These are phyloP conservation scores for Chlorella sp. DNA, from an alignment of 139 green algal species.

Conservation along the genomic window DNA sequence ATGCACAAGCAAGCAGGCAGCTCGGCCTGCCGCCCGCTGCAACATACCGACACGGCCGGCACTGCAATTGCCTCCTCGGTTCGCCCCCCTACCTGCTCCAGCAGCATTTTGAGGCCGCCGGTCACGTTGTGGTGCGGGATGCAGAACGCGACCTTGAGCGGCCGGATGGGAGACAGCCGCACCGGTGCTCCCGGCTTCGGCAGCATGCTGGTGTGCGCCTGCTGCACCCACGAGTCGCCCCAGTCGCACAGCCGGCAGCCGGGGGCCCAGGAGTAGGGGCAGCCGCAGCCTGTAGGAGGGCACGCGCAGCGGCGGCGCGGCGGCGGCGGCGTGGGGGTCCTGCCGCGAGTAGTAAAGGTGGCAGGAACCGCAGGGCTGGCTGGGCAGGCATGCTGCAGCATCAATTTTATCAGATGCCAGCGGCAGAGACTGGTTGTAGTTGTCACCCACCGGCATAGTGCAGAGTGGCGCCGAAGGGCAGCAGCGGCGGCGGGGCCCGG, in stretches of 20 bases:
- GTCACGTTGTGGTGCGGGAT: conserved; percentile 70
- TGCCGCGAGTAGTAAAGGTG: too few relatives aligned
- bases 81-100: conserved; percentile 50
- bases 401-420: too few relatives aligned
- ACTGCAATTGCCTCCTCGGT: too few relatives aligned
- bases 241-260: conserved; percentile 30
- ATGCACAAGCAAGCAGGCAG: too few relatives aligned
- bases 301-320: too few relatives aligned
- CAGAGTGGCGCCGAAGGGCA: conserved; percentile 5
- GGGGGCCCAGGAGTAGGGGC: conserved; percentile 7
- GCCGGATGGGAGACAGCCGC: conserved; percentile 42
- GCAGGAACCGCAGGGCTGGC: too few relatives aligned
- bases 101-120: conserved; percentile 71
- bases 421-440: too few relatives aligned
- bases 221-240: conserved; percentile 23
- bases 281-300: background rate
- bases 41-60: too few relatives aligned
- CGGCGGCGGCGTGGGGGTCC: too few relatives aligned
- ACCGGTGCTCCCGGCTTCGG: conserved; percentile 1
- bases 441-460: conserved; percentile 7
- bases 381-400: too few relatives aligned
- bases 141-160: conserved; percentile 61
- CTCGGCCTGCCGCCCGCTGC: too few relatives aligned
- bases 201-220: conserved; percentile 10
- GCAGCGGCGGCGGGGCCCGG: background rate